phyloP scores from a whole-genome alignment of 2,329 filamentous ascomycete genomes.

The Monosporascus sp. region DNA sequence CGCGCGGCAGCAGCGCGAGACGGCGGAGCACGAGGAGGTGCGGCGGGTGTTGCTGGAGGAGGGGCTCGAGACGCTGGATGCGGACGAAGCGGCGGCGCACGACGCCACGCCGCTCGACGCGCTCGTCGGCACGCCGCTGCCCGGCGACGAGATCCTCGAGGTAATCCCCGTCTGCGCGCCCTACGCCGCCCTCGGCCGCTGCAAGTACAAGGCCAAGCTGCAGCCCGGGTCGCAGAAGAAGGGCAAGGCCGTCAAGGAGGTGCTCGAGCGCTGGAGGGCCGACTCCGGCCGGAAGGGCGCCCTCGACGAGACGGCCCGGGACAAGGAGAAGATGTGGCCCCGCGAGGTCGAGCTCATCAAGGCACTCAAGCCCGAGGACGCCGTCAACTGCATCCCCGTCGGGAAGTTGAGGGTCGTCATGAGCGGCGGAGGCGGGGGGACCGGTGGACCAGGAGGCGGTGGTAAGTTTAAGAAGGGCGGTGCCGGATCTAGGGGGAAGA shows the following conservation, averaged over 20 bases:
- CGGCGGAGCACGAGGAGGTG: constrained; percentile 69
- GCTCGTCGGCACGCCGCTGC: constrained; percentile 71
- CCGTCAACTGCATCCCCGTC: constrained; percentile 75
- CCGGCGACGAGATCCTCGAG: constrained; percentile 77
- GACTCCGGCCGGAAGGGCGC: constrained; percentile 51
- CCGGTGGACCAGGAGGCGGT: constrained; percentile 35
- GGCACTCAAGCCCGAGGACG: constrained; percentile 74
- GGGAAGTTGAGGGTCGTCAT: constrained; percentile 76
- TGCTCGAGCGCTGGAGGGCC: constrained; percentile 72
- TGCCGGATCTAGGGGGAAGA: constrained; percentile 37
- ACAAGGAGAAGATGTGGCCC: constrained; percentile 76
- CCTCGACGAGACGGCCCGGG: constrained; percentile 54
- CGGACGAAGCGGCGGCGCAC: constrained; percentile 51
- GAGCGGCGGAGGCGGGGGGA: constrained; percentile 47
- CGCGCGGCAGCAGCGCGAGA: constrained; percentile 67
- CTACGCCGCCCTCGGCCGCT: constrained; percentile 57
- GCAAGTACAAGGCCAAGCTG: constrained; percentile 93
- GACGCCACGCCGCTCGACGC: constrained; percentile 54
- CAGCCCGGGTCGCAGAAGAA: constrained; percentile 89
- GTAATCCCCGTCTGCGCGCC: constrained; percentile 60
- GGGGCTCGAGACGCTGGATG: constrained; percentile 54
- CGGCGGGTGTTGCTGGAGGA: constrained; percentile 56
- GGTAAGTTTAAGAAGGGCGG: constrained; percentile 30
- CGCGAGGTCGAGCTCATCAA: constrained; percentile 81
- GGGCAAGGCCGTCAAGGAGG: constrained; percentile 88